Conservation (phyloP, 176 grass and related monocot genomes). For the sorghum (Sorghum bicolor) region DNA sequence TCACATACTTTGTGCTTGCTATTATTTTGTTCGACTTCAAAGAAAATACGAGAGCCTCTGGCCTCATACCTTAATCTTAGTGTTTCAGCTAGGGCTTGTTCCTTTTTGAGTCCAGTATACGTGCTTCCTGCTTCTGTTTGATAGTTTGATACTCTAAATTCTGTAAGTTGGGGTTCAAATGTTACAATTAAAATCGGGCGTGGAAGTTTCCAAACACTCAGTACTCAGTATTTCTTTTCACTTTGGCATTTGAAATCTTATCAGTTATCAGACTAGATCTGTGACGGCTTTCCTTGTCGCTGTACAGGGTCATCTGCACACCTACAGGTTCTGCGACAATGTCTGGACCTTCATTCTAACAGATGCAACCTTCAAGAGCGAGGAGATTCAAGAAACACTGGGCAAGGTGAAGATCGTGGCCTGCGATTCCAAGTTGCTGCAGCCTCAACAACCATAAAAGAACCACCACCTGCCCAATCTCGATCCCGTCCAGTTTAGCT, state of each 20-base stretch:
- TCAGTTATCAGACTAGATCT: neutral
- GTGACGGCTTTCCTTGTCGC: slow-evolving; percentile 11
- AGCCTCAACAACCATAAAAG: slow-evolving; percentile 24
- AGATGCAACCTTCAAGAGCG: slow-evolving; percentile 61
- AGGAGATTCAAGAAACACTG: slow-evolving; percentile 41
- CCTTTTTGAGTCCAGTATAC: neutral
- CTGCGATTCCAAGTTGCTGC: slow-evolving; percentile 75
- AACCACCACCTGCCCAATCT: neutral
- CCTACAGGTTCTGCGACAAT: slow-evolving; percentile 87
- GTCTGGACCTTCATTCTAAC: slow-evolving; percentile 85
- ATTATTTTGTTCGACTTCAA: neutral
- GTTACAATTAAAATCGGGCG: neutral
- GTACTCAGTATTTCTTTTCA: neutral
- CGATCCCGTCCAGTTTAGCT: neutral
- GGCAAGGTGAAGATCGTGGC: slow-evolving; percentile 82
- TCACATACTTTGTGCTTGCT: neutral
- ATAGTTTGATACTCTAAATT: neutral
- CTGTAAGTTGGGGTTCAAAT: neutral
- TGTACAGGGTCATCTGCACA: slow-evolving; percentile 84
- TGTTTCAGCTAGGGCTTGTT: neutral
- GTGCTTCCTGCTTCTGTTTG: neutral
- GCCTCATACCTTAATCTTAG: neutral
- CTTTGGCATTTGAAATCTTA: neutral
- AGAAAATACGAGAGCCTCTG: neutral
- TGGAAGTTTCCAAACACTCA: neutral